These are phyloP conservation scores for Wallacemonas sp. DNA, from an alignment of 208 protist genomes.

Conservation along the genomic window DNA sequence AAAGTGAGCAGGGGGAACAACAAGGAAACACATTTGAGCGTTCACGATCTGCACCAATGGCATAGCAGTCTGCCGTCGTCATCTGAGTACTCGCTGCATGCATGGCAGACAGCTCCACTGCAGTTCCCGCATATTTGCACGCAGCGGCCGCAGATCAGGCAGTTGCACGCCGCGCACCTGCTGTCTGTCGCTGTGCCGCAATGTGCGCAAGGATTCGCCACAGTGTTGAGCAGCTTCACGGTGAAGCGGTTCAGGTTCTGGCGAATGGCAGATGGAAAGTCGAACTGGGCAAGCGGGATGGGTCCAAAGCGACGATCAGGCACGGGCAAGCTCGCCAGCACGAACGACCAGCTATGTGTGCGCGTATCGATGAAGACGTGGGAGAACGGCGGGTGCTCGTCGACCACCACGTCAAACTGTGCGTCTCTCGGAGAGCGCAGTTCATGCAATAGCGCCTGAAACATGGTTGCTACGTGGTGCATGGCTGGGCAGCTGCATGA, in stretches of 20 bases:
- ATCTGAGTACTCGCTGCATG: constrained; percentile 60
- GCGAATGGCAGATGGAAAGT: constrained; percentile 15
- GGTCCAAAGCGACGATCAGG: constrained; percentile 26
- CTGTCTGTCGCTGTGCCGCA: constrained; percentile 20
- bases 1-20: background rate
- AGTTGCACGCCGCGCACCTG: constrained; percentile 32
- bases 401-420: constrained; percentile 32
- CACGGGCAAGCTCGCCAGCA: constrained; percentile 25
- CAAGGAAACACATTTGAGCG: background rate
- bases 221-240: constrained; percentile 76
- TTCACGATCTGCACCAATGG: constrained; percentile 77
- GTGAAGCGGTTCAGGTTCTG: constrained; percentile 16
- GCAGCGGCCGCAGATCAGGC: constrained; percentile 37
- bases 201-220: constrained; percentile 35
- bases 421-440: constrained; percentile 23
- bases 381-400: constrained; percentile 21
- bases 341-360: constrained; percentile 23
- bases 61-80: constrained; percentile 66
- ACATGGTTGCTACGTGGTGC: constrained; percentile 28
- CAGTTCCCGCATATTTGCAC: constrained; percentile 32
- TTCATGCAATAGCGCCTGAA: constrained; percentile 44
- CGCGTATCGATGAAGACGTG: constrained; percentile 30
- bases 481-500: constrained; percentile 53
- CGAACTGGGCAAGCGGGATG: constrained; percentile 27
- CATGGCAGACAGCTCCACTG: constrained; percentile 29